Evolutionary conservation across 1,284 basidiomycete genomes (phyloP), one percentile per base, ranked within the genome.

Genomic region (Boletus nobilissimus): DNA sequence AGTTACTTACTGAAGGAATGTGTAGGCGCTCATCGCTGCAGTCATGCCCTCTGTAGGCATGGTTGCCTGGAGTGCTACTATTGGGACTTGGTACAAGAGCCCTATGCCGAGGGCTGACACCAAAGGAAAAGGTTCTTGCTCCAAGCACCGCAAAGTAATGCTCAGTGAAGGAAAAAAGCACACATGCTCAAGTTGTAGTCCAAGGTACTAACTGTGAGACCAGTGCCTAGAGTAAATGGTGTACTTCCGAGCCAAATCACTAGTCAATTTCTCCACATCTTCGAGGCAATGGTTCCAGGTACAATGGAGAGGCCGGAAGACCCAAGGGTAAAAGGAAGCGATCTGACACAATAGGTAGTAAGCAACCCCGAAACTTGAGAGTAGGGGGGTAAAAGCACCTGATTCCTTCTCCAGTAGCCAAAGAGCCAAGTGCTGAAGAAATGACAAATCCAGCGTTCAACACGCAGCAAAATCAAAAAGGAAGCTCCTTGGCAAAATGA

Each of bases 31-130:
- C 0, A 95, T 95, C 74, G 91, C 92, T 2, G 95, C 95, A 1
- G 94, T 93, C 94, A 95, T 95, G 80, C 95, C 94, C 79, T 92
- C 92, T 38, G 94, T 82, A 1, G 95, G 95, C 94, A 96, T 96
- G 1, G 94, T 93, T 10, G 94, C 94, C 86, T 96, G 95, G 24
- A 96, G 85, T 32, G 89, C 93, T 75, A 95, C 92, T 18, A 95
- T 85, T 0, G 94, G 94, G 5, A 91, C 90, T 86, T 93, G 93
- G 89, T 94, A 94, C 62, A 95, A 83, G 78, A 88, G 89, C 3
- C 94, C 94, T n/a, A 92, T 83, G 0, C 94, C 94, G 11, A 92
- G 32, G 11, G 92, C 90, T 7, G 91, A 88, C 32, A 95, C 84
- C n/a, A 95, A 82, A 2, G 92, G 91, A 80, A 89, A 93, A 2